Evolutionary conservation across 805 yeast species (phyloP).

Genomic region (Maudiozyma bulderi): DNA sequence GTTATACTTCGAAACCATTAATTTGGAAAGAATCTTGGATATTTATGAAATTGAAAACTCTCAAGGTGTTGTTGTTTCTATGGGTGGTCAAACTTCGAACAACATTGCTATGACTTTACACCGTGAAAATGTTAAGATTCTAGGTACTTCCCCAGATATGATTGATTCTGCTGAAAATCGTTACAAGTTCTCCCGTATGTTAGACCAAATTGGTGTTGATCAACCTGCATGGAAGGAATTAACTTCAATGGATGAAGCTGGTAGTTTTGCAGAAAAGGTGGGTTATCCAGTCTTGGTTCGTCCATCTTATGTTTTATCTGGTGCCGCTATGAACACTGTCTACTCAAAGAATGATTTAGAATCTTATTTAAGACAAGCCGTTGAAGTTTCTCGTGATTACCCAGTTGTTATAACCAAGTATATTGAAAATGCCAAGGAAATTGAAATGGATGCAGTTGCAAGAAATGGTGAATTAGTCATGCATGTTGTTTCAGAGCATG

Average conservation of each 20-base stretch:
- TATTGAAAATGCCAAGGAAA: slow-evolving; percentile 94
- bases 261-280: slow-evolving; percentile 80
- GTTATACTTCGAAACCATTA: slow-evolving; percentile 89
- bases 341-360: slow-evolving; percentile 83
- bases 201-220: slow-evolving; percentile 92
- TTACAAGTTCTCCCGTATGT: slow-evolving; percentile 94
- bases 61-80: slow-evolving; percentile 84
- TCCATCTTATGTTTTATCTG: slow-evolving; percentile 94
- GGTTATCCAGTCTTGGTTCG: slow-evolving; percentile 93
- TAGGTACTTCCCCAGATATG: slow-evolving; percentile 97
- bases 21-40: slow-evolving; percentile 87
- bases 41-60: slow-evolving; percentile 88
- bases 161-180: slow-evolving; percentile 97
- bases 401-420: slow-evolving; percentile 97
- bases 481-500: slow-evolving; percentile 98
- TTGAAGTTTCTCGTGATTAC: slow-evolving; percentile 93
- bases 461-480: slow-evolving; percentile 85
- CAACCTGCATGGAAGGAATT: slow-evolving; percentile 99
- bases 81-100: slow-evolving; percentile 99
- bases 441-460: slow-evolving; percentile 98
- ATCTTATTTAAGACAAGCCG: slow-evolving; percentile 84
- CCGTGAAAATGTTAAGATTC: slow-evolving; percentile 87
- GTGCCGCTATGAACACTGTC: slow-evolving; percentile 98
- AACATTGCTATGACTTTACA: slow-evolving; percentile 88
- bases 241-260: slow-evolving; percentile 88